Evolutionary conservation across 2,329 filamentous ascomycete species (phyloP), one percentile per base, ranked within the genome.

Genomic region (Cladophialophora immunda): DNA sequence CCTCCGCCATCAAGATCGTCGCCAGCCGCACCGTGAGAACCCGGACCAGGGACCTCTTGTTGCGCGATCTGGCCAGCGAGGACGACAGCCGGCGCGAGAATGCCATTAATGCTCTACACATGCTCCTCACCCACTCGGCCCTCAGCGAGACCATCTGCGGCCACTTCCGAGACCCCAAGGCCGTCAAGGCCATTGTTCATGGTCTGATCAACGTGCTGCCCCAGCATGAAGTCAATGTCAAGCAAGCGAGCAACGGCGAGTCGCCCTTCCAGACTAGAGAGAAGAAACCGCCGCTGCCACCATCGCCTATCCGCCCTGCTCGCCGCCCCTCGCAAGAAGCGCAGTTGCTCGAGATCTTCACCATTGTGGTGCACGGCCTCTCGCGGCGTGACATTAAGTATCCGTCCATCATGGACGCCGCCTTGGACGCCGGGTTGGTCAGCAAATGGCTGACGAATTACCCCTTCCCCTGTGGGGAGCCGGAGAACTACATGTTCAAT

Each of bases 391-490:
- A 22, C 27, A 62, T 25, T 25, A 32, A 30, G 11, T 45, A 62
- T 13, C 59, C 27, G 17, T 8, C 34, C 22, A 36, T 62, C 15
- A 65, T 86, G 19, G 79, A 84, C 1, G 82, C 83, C 29, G 84
- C 84, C 61, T 78, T 93, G 19, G 79, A 87, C 75, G 87, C 89
- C 41, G 84, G 84, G 6, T 87, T 94, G 68, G 84, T 94, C 45
- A 88, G 90, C 67, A 87, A 86, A 64, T 94, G 91, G 91, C 84
- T 94, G n/a, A 85, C 82, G 36, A 88, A 86, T 72, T 92, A 93
- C 76, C 86, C 87, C 7, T 93, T 83, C 58, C 81, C 91, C 82
- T 91, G 90, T 22, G 80, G 82, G 19, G 78, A 78, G 1, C 70
- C 70, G 7, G 67, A 70, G 19, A 68, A 70, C 53, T 30, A 38